Percentiles rank a stretch among this genome's conserved stretches.
phyloP scores from a whole-genome alignment of 2,329 filamentous ascomycete species.

The Gremmenia infestans region DNA sequence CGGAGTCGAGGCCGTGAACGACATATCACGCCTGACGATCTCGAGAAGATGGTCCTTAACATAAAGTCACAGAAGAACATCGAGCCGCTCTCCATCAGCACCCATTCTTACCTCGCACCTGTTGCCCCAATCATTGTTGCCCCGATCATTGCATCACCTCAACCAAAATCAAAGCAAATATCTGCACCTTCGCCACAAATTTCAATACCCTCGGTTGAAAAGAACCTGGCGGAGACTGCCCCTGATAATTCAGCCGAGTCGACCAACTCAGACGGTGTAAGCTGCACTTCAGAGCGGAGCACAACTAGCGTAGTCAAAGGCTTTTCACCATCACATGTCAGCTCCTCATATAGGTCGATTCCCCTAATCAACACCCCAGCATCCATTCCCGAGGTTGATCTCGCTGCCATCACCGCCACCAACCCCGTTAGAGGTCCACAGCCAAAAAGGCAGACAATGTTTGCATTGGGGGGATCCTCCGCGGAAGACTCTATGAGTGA shows the following conservation, averaged over 20 bases:
- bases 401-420: slow-evolving; percentile 38
- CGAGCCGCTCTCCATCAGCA: slow-evolving; percentile 44
- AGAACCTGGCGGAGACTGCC: slow-evolving; percentile 21
- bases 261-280: slow-evolving; percentile 39
- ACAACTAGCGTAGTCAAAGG: slow-evolving; percentile 70
- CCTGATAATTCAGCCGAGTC: slow-evolving; percentile 26
- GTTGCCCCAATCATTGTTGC: slow-evolving; percentile 33
- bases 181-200: slow-evolving; percentile 45
- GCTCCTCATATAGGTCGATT: slow-evolving; percentile 58
- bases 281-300: slow-evolving; percentile 32
- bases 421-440: slow-evolving; percentile 52
- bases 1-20: slow-evolving; percentile 71
- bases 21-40: slow-evolving; percentile 86
- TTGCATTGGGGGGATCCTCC: slow-evolving; percentile 40
- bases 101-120: slow-evolving; percentile 36
- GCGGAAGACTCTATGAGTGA: slow-evolving; percentile 34
- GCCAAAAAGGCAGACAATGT: slow-evolving; percentile 53
- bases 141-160: slow-evolving; percentile 23
- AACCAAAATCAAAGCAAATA: slow-evolving; percentile 43
- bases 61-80: slow-evolving; percentile 81
- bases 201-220: slow-evolving; percentile 39
- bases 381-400: slow-evolving; percentile 46
- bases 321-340: slow-evolving; percentile 73
- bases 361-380: slow-evolving; percentile 31
- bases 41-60: slow-evolving; percentile 90